Evolutionary conservation across 352 stramenopile species (phyloP).

Genomic region (Nothophytophthora sp.): DNA sequence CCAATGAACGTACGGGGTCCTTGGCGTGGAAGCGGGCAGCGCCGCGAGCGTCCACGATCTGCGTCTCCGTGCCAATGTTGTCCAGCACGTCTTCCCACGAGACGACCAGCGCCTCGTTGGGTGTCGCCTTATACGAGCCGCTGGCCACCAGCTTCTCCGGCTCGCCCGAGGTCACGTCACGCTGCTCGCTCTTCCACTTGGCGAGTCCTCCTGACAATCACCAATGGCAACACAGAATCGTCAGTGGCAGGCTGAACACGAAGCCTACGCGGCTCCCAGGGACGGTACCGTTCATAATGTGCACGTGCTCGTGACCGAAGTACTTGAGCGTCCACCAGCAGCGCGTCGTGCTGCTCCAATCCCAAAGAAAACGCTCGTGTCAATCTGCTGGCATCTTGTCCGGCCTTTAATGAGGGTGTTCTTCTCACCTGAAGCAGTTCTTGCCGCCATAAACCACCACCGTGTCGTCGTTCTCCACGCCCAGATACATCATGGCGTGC

Average conservation of each 20-base stretch:
- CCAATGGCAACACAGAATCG: not conserved
- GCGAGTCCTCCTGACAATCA: slow-evolving; percentile 43
- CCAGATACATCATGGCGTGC: slow-evolving; percentile 59
- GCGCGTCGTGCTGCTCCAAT: slow-evolving; percentile 51
- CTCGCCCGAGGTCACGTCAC: slow-evolving; percentile 36
- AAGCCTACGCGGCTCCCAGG: too few relatives aligned
- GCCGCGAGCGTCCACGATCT: slow-evolving; percentile 92
- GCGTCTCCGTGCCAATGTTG: slow-evolving; percentile 62
- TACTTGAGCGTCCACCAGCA: slow-evolving; percentile 92
- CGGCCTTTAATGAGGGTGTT: too few relatives aligned
- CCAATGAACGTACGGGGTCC: slow-evolving; percentile 56
- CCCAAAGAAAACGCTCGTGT: not conserved
- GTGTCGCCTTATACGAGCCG: slow-evolving; percentile 45
- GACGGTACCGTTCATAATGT: slow-evolving; percentile 84
- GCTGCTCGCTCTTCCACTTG: slow-evolving; percentile 73
- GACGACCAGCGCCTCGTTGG: slow-evolving; percentile 50
- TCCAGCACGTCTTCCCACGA: slow-evolving; percentile 63
- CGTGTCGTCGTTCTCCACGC: slow-evolving; percentile 68
- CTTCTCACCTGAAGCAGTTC: slow-evolving; percentile 77
- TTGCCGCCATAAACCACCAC: slow-evolving; percentile 84
- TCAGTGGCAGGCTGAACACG: not conserved
- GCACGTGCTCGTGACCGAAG: slow-evolving; percentile 87
- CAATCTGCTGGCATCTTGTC: too few relatives aligned
- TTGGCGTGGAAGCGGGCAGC: slow-evolving; percentile 86
- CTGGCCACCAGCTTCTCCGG: slow-evolving; percentile 24